phyloP scores from a whole-genome alignment of 2,329 filamentous ascomycete genomes.

The Nakataea oryzae region DNA sequence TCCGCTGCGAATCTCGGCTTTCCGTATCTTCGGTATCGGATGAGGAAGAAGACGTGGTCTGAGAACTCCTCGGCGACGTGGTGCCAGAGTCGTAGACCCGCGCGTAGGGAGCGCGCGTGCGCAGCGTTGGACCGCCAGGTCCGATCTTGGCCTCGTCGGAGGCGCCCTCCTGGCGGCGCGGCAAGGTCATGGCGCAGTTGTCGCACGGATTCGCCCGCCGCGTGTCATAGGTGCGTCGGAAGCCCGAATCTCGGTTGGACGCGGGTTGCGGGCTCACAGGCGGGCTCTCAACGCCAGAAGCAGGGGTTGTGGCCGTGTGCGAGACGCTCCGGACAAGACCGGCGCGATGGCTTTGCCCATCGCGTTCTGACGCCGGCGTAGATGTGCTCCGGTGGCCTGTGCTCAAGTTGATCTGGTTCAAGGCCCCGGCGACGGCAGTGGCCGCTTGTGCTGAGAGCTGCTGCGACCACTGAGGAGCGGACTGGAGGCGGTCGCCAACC shows the following conservation, averaged over 20 bases:
- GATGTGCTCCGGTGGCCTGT: conserved; percentile 29
- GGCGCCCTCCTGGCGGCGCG: conserved; percentile 29
- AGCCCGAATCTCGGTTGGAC: conserved; percentile 44
- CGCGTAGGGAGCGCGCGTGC: conserved; percentile 50
- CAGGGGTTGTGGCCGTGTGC: conserved; percentile 17
- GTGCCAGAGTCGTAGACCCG: conserved; percentile 33
- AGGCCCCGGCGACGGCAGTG: conserved; percentile 30
- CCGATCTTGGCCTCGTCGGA: not conserved
- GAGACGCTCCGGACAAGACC: conserved; percentile 26
- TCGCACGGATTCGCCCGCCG: conserved; percentile 55
- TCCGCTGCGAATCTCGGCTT: not conserved
- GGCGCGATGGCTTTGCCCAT: conserved; percentile 30
- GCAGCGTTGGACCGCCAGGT: conserved; percentile 42
- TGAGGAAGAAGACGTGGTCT: conserved; percentile 27
- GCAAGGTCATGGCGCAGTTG: conserved; percentile 58
- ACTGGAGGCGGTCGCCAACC: conserved; percentile 25
- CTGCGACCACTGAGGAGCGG: conserved; percentile 23
- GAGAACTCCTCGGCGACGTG: conserved; percentile 39
- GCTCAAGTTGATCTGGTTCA: conserved; percentile 35
- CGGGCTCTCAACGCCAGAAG: conserved; percentile 42
- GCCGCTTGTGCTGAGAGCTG: conserved; percentile 19
- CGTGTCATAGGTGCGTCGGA: conserved; percentile 53
- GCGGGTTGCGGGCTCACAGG: conserved; percentile 41
- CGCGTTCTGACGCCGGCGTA: conserved; percentile 31
- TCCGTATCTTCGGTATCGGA: conserved; percentile 34